Evolutionary conservation across 1,284 basidiomycete genomes (phyloP), one percentile per base, ranked within the genome.

Genomic region (Ustilago shanxiensis): DNA sequence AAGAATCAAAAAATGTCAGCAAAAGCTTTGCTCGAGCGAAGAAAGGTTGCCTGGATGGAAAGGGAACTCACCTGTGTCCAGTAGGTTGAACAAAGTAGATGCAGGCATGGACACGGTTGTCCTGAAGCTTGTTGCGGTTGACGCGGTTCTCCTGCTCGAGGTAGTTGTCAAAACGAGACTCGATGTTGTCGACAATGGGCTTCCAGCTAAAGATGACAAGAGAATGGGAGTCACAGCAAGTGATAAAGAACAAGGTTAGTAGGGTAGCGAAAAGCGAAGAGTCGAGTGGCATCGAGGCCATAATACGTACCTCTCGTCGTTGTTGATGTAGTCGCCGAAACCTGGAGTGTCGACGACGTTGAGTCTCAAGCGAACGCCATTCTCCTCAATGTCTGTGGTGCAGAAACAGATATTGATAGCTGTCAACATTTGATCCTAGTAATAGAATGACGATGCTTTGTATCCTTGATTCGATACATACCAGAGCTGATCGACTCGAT

Each of bases 71-170:
- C 41, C 41, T 44, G 64, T 85, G 84, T 37, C 84, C 84, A 14
- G 83, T 85, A 52, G 84, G 84, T 76, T 85, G 84, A 56, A 85
- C 67, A 68, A 85, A 85, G 80, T 85, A 85, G 70, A 85, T 77
- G 67, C 83, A 83, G 37, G 84, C 84, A 62, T 85, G 84, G 44
- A 85, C 84, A 24, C 84, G 84, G 72, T 84, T 84, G 79, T 85
- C 84, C 47, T 79, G 72, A 37, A 85, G 79, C 73, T 83, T 83
- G 66, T 76, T 79, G 57, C 84, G 82, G 74, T 83, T 84, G 59
- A 83, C 73, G 18, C 84, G 78, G 70, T 85, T 85, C 78, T 85
- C 84, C 75, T 85, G 84, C 67, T 85, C 84, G 39, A 85, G 80
- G 73, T 83, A 85, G 60, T 79, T 71, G 66, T 85, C 84, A 66